Percentiles rank a stretch among this genome's conserved stretches.
These are phyloP conservation scores for Parafenestella ontariensis DNA, from an alignment of 2,329 filamentous ascomycete genomes.

Conservation along the genomic window DNA sequence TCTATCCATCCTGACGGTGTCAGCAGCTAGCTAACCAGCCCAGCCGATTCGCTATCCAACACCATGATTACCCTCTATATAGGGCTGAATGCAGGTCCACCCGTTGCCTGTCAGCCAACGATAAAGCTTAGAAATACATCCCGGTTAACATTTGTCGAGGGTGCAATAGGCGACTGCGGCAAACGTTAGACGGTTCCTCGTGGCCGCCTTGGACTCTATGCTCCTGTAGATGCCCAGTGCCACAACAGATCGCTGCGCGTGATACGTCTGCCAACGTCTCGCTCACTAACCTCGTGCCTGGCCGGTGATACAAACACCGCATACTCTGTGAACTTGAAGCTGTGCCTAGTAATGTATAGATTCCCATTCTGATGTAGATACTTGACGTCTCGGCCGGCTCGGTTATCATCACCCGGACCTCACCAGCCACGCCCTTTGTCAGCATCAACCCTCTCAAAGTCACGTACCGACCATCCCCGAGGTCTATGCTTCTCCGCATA, in stretches of 20 bases:
- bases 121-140: too few species aligned
- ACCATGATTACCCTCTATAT: too few species aligned
- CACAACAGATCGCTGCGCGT: not conserved
- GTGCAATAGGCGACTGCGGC: slow-evolving; percentile 1
- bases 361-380: not conserved
- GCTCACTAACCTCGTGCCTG: not conserved
- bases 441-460: not conserved
- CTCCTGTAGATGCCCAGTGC: not conserved
- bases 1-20: too few species aligned
- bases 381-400: not conserved
- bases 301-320: not conserved
- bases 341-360: not conserved
- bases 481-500: slow-evolving; percentile 2
- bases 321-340: not conserved
- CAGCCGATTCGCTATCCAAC: too few species aligned
- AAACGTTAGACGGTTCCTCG: slow-evolving; percentile 20
- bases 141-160: slow-evolving; percentile 16
- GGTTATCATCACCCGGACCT: slow-evolving; percentile 16
- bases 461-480: slow-evolving; percentile 9
- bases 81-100: too few species aligned
- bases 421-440: slow-evolving; percentile 1
- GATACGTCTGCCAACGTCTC: not conserved
- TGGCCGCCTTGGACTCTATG: not conserved
- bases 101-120: too few species aligned
- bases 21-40: too few species aligned